These are phyloP conservation scores for Mycena alexandri DNA, from an alignment of 768 basidiomycete genomes.

Conservation along the genomic window DNA sequence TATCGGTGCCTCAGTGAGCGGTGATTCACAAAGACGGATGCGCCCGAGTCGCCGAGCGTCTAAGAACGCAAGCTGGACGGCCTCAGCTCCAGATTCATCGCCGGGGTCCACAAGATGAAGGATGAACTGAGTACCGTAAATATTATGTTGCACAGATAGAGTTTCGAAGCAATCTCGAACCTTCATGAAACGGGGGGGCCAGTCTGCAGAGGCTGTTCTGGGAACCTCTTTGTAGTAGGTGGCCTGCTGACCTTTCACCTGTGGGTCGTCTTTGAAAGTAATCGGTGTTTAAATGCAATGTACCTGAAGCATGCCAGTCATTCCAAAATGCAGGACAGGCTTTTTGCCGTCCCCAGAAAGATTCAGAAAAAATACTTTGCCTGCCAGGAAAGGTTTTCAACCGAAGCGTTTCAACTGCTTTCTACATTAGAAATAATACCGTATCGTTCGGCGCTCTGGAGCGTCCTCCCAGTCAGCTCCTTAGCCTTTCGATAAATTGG, in stretches of 20 bases:
- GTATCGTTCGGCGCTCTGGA: conserved; percentile 65
- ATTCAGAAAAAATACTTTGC: conserved; percentile 76
- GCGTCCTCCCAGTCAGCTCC: conserved; percentile 63
- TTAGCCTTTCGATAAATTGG: conserved; percentile 56
- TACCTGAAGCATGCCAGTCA: conserved; percentile 88
- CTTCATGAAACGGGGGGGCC: conserved; percentile 80
- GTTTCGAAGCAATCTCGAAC: conserved; percentile 44
- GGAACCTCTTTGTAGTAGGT: conserved; percentile 64
- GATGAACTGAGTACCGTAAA: conserved; percentile 61
- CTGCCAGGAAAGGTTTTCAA: conserved; percentile 44
- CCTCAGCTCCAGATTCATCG: conserved; percentile 48
- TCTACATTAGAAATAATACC: conserved; percentile 49
- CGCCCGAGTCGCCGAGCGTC: conserved; percentile 81
- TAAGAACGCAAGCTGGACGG: conserved; percentile 71
- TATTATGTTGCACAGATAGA: background rate
- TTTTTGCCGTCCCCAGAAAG: conserved; percentile 70
- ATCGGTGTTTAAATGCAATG: background rate
- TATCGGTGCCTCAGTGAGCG: conserved; percentile 75
- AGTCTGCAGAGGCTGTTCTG: conserved; percentile 56
- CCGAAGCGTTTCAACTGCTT: background rate
- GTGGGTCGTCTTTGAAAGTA: background rate
- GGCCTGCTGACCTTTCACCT: conserved; percentile 64
- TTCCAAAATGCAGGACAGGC: conserved; percentile 85
- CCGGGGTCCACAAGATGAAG: conserved; percentile 62
- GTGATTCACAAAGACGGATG: conserved; percentile 71